Conservation (phyloP, 2,329 filamentous ascomycete genomes). For the Elsinoe necatrix region DNA sequence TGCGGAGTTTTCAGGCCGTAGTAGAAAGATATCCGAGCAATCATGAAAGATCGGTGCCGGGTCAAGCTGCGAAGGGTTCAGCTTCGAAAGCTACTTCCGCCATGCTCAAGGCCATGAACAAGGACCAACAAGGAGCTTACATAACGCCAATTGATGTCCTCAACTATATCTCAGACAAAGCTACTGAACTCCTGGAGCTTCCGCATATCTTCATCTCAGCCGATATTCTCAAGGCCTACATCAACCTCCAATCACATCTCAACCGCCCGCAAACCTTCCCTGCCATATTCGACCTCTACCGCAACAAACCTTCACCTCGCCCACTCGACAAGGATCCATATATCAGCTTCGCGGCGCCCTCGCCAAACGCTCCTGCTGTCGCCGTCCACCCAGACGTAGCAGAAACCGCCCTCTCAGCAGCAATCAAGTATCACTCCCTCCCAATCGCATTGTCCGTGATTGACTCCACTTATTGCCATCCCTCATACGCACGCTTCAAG, state of each 20-base stretch:
- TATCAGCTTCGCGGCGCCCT: conserved; percentile 52
- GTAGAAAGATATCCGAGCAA: conserved; percentile 10
- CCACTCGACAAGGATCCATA: conserved; percentile 38
- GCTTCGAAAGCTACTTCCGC: conserved; percentile 41
- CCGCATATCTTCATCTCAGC: conserved; percentile 74
- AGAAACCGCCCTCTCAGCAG: conserved; percentile 65
- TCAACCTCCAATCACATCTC: conserved; percentile 65
- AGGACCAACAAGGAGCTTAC: conserved; percentile 26
- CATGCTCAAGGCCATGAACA: conserved; percentile 43
- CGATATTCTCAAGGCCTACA: conserved; percentile 62
- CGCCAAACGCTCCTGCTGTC: conserved; percentile 52
- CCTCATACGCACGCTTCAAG: conserved; percentile 60
- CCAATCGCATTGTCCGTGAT: conserved; percentile 68
- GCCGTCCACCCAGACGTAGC: conserved; percentile 66
- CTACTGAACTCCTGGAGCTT: conserved; percentile 64
- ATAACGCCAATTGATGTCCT: conserved; percentile 31
- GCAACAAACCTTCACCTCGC: conserved; percentile 66
- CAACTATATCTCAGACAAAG: conserved; percentile 43
- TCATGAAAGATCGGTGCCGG: conserved; percentile 14
- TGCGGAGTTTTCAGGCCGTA: conserved; percentile 13
- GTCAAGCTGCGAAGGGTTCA: neutral
- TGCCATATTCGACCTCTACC: conserved; percentile 71
- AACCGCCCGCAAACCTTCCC: conserved; percentile 68
- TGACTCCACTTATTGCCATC: conserved; percentile 58
- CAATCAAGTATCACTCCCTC: conserved; percentile 71